A percentile compares a stretch with the other conserved stretches of the same genome.
These are phyloP conservation scores for Pezicula neosporulosa DNA, from an alignment of 2,329 filamentous ascomycete species.

Conservation along the genomic window DNA sequence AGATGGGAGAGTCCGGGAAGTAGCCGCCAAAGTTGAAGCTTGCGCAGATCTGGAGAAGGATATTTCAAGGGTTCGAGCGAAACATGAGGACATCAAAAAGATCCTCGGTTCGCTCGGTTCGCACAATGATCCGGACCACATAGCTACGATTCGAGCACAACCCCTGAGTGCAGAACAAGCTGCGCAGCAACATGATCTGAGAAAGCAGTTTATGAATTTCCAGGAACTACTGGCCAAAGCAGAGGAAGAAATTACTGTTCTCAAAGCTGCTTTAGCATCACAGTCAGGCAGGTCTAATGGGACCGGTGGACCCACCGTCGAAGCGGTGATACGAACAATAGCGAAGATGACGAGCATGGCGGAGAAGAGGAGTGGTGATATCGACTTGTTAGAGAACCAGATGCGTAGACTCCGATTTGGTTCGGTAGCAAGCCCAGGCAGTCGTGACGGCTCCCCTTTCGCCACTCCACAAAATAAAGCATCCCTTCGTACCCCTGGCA, in stretches of 20 bases:
- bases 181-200: slow-evolving; percentile 78
- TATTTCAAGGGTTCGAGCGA: slow-evolving; percentile 66
- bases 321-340: slow-evolving; percentile 89
- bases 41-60: slow-evolving; percentile 69
- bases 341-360: slow-evolving; percentile 89
- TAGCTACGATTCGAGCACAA: slow-evolving; percentile 61
- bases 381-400: slow-evolving; percentile 85
- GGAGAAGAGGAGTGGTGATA: slow-evolving; percentile 85
- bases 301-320: slow-evolving; percentile 67
- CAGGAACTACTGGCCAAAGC: slow-evolving; percentile 72
- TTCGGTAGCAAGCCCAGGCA: slow-evolving; percentile 28
- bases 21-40: slow-evolving; percentile 64
- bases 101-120: slow-evolving; percentile 68
- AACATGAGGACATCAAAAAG: slow-evolving; percentile 75
- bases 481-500: slow-evolving; percentile 16
- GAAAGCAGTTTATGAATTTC: slow-evolving; percentile 70
- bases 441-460: slow-evolving; percentile 41
- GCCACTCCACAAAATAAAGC: slow-evolving; percentile 27
- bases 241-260: slow-evolving; percentile 75
- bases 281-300: slow-evolving; percentile 46
- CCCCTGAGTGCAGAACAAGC: slow-evolving; percentile 83
- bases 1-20: slow-evolving; percentile 63
- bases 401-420: slow-evolving; percentile 67
- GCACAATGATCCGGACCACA: slow-evolving; percentile 63
- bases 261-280: slow-evolving; percentile 74